phyloP scores from a whole-genome alignment of 2,329 filamentous ascomycete genomes.

The Fusarium chlamydosporum region DNA sequence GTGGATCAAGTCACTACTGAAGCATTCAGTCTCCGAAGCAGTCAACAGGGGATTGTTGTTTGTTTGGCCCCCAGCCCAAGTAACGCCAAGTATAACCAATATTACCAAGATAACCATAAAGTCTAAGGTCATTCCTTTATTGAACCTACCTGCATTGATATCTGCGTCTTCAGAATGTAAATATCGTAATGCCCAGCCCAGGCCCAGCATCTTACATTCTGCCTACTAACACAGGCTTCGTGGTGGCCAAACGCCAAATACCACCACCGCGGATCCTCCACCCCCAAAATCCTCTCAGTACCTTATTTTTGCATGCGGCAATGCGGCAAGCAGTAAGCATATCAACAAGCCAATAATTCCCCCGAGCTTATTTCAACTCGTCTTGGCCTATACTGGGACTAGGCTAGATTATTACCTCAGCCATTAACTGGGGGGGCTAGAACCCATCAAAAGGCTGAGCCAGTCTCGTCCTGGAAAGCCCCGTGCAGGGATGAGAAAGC shows the following conservation, averaged over 20 bases:
- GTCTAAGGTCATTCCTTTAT: conserved; percentile 11
- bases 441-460: too few relatives aligned
- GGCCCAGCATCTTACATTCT: neutral
- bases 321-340: conserved; percentile 44
- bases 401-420: conserved; percentile 31
- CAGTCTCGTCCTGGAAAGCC: too few relatives aligned
- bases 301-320: conserved; percentile 39
- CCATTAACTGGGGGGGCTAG: conserved; percentile 19
- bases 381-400: conserved; percentile 10
- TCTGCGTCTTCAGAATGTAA: conserved; percentile 19
- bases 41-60: neutral
- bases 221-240: neutral
- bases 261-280: conserved; percentile 16
- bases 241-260: conserved; percentile 3
- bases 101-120: conserved; percentile 25
- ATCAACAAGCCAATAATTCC: conserved; percentile 31
- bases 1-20: too few relatives aligned
- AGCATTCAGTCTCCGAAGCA: too few relatives aligned
- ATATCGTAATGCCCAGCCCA: conserved; percentile 10
- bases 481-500: too few relatives aligned
- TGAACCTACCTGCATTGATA: neutral
- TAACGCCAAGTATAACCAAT: conserved; percentile 24
- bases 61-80: neutral
- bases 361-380: conserved; percentile 38
- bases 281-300: conserved; percentile 7